Base-by-base conservation (phyloP, 768 basidiomycete genomes). In the Lactarius quietus region DNA sequence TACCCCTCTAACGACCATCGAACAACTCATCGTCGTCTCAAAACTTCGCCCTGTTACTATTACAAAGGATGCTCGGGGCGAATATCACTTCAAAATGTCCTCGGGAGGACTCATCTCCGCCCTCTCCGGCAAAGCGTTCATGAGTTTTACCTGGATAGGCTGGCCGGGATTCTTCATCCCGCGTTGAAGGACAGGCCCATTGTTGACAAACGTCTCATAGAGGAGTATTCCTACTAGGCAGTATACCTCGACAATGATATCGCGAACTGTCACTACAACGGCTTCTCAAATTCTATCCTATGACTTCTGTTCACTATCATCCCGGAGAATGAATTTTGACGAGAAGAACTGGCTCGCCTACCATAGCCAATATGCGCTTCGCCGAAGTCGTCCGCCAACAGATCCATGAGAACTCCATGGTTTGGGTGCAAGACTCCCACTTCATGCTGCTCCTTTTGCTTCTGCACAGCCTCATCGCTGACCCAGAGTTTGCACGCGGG, bases 271-370 rank as follows among this genome's bases (percentile, higher is more conserved):
- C 95, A 98, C 77, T 99, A 93, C 79, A 95, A 95, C 74, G 93
- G 97, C 62, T 98, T 99, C 83, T 96, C 95, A 71, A 99, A 99
- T 80, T 97, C 95, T 60, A 98, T 99, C 78, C 86, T 99, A 58
- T 99, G 97, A 97, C 97, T 97, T 3, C 82, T 99, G 55, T 99
- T 83, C 97, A 99, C 76, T 99, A 98, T 78, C 96, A 98, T 76
- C 97, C 97, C 10, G 96, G 96, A 69, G 97, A 98, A 98, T 99
- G 95, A 96, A 94, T 78, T 99, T 99, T 73, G 96, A 98, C 76
- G 94, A 97, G 79, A 92, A 92, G 74, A 93, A 98, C 75, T 99
- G 97, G 97, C 86, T 88, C 60, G 97, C 94, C 17, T 99, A 98
- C 77, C 41, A 94, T 97, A 76, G 96, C 96, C 54, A 99, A 98